These are phyloP conservation scores for Mycena belliarum DNA, from an alignment of 768 basidiomycete genomes.

Conservation along the genomic window DNA sequence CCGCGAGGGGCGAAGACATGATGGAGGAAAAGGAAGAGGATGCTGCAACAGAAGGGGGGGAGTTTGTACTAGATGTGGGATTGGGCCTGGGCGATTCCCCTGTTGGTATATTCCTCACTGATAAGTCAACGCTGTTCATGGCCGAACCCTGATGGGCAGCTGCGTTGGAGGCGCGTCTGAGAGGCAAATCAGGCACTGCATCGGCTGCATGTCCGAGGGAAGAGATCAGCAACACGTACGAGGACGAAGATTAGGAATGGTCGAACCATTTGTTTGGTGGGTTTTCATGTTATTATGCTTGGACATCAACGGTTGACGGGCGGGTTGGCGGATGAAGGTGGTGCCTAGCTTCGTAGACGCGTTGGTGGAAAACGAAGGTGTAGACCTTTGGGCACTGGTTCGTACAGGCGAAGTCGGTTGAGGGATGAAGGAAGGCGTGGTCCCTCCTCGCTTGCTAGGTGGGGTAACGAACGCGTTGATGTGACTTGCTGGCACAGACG, in stretches of 20 bases:
- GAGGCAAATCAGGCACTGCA: conserved; percentile 31
- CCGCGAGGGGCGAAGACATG: conserved; percentile 52
- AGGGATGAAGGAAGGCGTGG: conserved; percentile 59
- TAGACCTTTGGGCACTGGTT: conserved; percentile 24
- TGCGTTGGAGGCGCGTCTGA: conserved; percentile 40
- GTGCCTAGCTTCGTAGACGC: conserved; percentile 34
- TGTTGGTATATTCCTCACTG: conserved; percentile 30
- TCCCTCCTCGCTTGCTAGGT: conserved; percentile 51
- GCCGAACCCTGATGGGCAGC: conserved; percentile 31
- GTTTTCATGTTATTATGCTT: conserved; percentile 27
- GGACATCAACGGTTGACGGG: conserved; percentile 39
- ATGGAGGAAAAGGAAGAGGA: conserved; percentile 47
- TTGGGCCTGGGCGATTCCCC: conserved; percentile 17
- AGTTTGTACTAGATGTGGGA: conserved; percentile 14
- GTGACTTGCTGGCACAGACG: conserved; percentile 22
- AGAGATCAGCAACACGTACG: conserved; percentile 64
- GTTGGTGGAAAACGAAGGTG: conserved; percentile 29
- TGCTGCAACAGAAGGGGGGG: conserved; percentile 24
- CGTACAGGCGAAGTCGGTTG: conserved; percentile 54
- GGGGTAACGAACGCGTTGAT: conserved; percentile 46
- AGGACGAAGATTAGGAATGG: conserved; percentile 49
- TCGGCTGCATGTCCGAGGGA: conserved; percentile 30
- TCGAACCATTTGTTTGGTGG: conserved; percentile 59
- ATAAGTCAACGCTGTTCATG: conserved; percentile 42
- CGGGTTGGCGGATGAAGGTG: conserved; percentile 48